These are phyloP conservation scores for Euphorbia lathyris DNA, from an alignment of 345 rosid species.

Conservation along the genomic window DNA sequence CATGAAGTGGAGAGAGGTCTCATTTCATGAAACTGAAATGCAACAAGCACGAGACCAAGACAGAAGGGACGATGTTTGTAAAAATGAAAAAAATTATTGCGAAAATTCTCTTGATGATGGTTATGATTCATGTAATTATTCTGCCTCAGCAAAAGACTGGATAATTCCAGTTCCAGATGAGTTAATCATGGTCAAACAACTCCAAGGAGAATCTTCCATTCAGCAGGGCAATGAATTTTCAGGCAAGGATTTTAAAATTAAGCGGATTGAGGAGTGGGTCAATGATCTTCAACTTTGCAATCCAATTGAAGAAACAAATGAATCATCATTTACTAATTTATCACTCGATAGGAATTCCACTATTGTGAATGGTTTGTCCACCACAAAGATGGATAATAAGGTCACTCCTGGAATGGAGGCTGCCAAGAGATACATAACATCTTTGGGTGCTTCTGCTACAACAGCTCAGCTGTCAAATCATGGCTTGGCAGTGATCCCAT, in stretches of 20 bases:
- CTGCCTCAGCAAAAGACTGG: constrained; percentile 66
- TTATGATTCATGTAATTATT: constrained; percentile 49
- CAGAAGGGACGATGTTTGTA: constrained; percentile 24
- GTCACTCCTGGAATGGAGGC: constrained; percentile 66
- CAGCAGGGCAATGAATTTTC: constrained; percentile 40
- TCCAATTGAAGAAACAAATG: constrained; percentile 50
- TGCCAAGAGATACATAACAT: constrained; percentile 70
- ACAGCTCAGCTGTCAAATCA: constrained; percentile 74
- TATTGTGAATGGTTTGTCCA: constrained; percentile 28
- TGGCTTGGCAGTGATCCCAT: constrained; percentile 71
- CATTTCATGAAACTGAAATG: constrained; percentile 33
- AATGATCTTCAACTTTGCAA: constrained; percentile 63
- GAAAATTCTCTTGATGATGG: constrained; percentile 43
- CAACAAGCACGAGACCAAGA: constrained; percentile 32
- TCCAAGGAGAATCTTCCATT: constrained; percentile 45
- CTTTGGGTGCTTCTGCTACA: constrained; percentile 61
- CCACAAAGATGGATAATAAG: constrained; percentile 51
- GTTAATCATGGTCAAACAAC: constrained; percentile 28
- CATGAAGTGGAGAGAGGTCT: constrained; percentile 34
- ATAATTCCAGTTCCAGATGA: constrained; percentile 59
- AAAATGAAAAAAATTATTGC: constrained; percentile 31
- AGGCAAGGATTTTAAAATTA: constrained; percentile 61
- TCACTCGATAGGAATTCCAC: constrained; percentile 34
- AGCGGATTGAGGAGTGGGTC: constrained; percentile 87
- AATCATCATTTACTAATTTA: constrained; percentile 31